A percentile compares a stretch with the other conserved stretches of the same genome.
These are phyloP conservation scores for Senna tora DNA, from an alignment of 306 rosid species.

Conservation along the genomic window DNA sequence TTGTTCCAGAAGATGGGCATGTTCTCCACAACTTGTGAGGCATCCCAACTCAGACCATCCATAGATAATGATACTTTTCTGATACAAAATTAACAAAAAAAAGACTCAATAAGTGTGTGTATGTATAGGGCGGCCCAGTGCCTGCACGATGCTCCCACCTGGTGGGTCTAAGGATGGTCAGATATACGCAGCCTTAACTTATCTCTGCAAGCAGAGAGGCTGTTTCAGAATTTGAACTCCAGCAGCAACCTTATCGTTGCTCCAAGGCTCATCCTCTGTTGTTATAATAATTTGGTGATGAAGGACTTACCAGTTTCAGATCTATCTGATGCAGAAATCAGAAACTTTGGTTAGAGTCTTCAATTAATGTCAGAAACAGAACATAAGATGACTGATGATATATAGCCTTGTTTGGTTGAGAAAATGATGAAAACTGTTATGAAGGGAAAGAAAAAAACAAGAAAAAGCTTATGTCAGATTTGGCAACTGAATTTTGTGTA, in stretches of 20 bases:
- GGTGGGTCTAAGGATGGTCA: too few species aligned
- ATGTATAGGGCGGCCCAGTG: too few species aligned
- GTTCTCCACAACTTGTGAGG: conserved; percentile 47
- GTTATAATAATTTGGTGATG: too few species aligned
- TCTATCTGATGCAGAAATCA: conserved; percentile 42
- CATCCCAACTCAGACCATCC: conserved; percentile 76
- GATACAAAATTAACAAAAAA: not conserved
- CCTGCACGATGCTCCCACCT: too few species aligned
- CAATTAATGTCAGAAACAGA: conserved; percentile 26
- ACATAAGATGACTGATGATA: conserved; percentile 29
- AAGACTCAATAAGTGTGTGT: too few species aligned
- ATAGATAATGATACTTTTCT: conserved; percentile 40
- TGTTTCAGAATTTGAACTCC: too few species aligned
- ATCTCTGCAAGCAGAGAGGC: too few species aligned
- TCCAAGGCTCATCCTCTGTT: too few species aligned
- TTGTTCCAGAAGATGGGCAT: conserved; percentile 55
- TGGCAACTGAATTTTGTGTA: conserved; percentile 44
- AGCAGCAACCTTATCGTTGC: too few species aligned
- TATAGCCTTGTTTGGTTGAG: conserved; percentile 42
- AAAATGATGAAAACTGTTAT: conserved; percentile 50
- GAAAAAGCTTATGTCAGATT: conserved; percentile 61
- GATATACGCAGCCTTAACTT: too few species aligned
- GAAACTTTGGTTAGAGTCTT: conserved; percentile 36
- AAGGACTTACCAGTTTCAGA: conserved; percentile 58
- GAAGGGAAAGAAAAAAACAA: conserved; percentile 41